Evolutionary conservation across 495 filamentous ascomycete species (phyloP).

Genomic region (Baudoinia panamericana): DNA sequence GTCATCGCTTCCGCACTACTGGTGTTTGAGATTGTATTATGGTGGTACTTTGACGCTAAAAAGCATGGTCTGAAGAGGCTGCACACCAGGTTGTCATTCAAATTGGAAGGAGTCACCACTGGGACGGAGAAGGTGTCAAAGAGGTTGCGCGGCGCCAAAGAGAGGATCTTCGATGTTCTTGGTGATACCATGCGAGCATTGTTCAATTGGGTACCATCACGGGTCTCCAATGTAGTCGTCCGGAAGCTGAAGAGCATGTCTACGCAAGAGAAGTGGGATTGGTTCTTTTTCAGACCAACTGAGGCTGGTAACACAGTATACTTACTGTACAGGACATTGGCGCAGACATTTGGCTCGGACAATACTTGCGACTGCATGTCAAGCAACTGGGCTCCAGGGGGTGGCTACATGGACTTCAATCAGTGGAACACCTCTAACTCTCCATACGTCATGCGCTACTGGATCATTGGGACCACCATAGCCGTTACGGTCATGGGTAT

Average conservation of each 20-base stretch:
- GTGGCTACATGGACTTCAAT: slow-evolving; percentile 27
- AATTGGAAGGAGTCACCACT: too few species aligned
- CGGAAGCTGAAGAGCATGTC: neutral
- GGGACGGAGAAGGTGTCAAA: neutral
- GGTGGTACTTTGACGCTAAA: slow-evolving; percentile 23
- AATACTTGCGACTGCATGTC: slow-evolving; percentile 26
- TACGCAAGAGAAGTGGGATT: slow-evolving; percentile 16
- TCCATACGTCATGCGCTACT: slow-evolving; percentile 21
- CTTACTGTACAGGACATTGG: slow-evolving; percentile 27
- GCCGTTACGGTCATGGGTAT: slow-evolving; percentile 23
- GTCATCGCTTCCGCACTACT: slow-evolving; percentile 25
- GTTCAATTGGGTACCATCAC: neutral
- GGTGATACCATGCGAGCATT: neutral
- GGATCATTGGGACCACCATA: slow-evolving; percentile 27
- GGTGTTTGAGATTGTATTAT: slow-evolving; percentile 30
- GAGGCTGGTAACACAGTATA: slow-evolving; percentile 23
- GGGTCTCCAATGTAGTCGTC: neutral
- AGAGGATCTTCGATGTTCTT: neutral
- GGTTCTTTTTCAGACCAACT: slow-evolving; percentile 21
- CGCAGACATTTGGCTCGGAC: slow-evolving; percentile 29
- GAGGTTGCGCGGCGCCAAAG: neutral
- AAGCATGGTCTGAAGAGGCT: slow-evolving; percentile 8
- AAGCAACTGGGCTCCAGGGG: slow-evolving; percentile 18
- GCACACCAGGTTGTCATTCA: slow-evolving; percentile 8
- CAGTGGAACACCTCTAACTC: slow-evolving; percentile 16